Base-by-base conservation (phyloP, 805 yeast genomes). In the Lipomyces orientalis region DNA sequence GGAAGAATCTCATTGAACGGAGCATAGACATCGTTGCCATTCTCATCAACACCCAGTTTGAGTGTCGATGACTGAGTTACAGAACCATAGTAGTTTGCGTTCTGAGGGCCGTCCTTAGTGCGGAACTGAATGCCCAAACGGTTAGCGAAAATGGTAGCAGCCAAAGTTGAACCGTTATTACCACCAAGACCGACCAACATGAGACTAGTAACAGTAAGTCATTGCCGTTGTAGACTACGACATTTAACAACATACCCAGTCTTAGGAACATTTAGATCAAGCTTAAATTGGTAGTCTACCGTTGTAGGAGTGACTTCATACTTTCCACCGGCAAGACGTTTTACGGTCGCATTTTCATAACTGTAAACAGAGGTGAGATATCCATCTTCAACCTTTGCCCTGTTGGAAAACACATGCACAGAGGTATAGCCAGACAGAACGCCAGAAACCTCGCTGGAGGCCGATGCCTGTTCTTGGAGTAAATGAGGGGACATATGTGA, bases 181-280 rank as follows among this genome's bases (percentile, higher is more conserved):
- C 98, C 98, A 74, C 98, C 98, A 73, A 93, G 84, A 74, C 98
- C 98, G 49, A 93, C 98, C 70, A 94, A 84, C 87, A 93, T 80
- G 71, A 93, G 83, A 74, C 98, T 64, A 29, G 4, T 5, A 51
- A n/a, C 6, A 8, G 37, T 25, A n/a, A 54, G 58, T 58, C 29
- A 49, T 9, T 29, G 55, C n/a, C 4, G 58, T n/a, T 9, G 14
- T 49, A 5, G 4, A 22, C 56, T 22, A 33, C 14, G n/a, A 46
- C 14, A 31, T 2, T 6, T 19, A 22, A n/a, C n/a, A 1, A 60
- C 25, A 51, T 65, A 64, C 66, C 72, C 98, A 60, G 92, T 85
- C 79, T 89, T 92, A 74, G 97, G 97, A 56, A 88, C 87, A 65
- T 83, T 84, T 77, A 91, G 84, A 74, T 92, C 96, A 61, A 91